Percentiles rank a stretch among this genome's conserved stretches.
Conservation (phyloP, 2,329 filamentous ascomycete genomes). For the Sordariomycetes sp. region DNA sequence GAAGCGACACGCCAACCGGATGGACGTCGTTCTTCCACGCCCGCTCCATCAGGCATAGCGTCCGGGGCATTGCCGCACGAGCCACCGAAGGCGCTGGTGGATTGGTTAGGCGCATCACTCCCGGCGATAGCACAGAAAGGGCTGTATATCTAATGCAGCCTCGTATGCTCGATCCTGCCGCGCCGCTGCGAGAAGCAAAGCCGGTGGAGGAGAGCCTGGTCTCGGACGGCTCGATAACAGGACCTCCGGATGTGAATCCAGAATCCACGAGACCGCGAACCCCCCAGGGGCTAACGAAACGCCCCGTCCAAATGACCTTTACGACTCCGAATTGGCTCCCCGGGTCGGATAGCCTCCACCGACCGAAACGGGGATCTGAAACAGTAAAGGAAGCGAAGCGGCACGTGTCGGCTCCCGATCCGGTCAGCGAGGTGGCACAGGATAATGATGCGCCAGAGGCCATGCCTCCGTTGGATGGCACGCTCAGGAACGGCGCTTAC, state of each 20-base stretch:
- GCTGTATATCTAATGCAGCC: conserved; percentile 4
- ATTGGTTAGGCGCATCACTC: conserved; percentile 15
- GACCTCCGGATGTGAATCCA: conserved; percentile 3
- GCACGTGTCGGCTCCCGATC: conserved; percentile 37
- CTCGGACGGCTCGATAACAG: background rate
- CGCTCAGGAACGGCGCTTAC: conserved; percentile 7
- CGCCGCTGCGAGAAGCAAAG: background rate
- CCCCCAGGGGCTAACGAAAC: conserved; percentile 29
- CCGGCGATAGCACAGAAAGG: background rate
- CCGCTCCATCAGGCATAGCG: conserved; percentile 15
- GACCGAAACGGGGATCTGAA: conserved; percentile 30
- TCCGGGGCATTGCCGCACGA: conserved; percentile 14
- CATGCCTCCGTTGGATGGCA: conserved; percentile 10
- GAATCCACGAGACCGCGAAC: conserved; percentile 20
- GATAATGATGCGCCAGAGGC: background rate
- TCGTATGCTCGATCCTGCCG: background rate
- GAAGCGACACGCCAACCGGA: conserved; percentile 1
- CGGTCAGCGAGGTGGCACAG: conserved; percentile 10
- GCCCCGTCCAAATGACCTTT: conserved; percentile 48
- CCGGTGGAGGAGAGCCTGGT: background rate
- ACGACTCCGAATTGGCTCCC: conserved; percentile 44
- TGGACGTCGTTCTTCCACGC: conserved; percentile 49
- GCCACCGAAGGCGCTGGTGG: conserved; percentile 14
- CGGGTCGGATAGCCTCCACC: conserved; percentile 41
- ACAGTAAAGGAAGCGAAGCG: conserved; percentile 20